Base-by-base conservation (phyloP, 768 basidiomycete genomes). In the Pleurotus citrinopileatus region DNA sequence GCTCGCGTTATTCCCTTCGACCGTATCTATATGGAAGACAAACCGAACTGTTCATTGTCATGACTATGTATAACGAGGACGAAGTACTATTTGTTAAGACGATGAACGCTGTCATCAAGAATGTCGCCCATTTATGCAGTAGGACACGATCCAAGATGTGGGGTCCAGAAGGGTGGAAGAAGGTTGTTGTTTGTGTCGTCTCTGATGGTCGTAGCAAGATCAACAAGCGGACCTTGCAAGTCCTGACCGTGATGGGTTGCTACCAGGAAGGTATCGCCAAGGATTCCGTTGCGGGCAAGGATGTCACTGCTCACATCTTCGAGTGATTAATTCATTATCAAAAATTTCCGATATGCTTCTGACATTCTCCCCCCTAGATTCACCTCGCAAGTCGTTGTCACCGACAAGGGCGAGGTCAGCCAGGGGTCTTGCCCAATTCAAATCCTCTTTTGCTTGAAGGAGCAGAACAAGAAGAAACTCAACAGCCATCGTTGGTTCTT, bases 401-500 rank as follows among this genome's bases (percentile, higher is more conserved):
- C 87, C 4, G 87, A 89, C 9, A 77, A 76, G 1, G 92, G 92
- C 22, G 92, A 95, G 67, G 87, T 94, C 10, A 83, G 85, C 0
- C 75, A 79, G 47, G 81, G 85, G n/a, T 70, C 80, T 1, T 91
- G 89, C 62, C 86, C 94, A 0, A 83, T 92, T 55, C 95, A 94
- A 69, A 78, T 91, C 60, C 74, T 98, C 42, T 94, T 94, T 74
- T 94, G 92, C 64, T 73, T 95, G 63, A 95, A 95, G 70, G 93
- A 95, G 67, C 90, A 92, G 73, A 97, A 95, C 79, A 94, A 94
- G 78, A 95, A 96, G 79, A 96, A 97, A 68, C 78, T 96, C 61
- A 96, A 96, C 74, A 90, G 88, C 61, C 94, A 97, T 64, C 82
- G 94, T 17, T 97, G 94, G 94, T 96, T 96, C 78, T 96, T 97